phyloP scores from a whole-genome alignment of 306 rosid genomes.

The Vigna trinervia region DNA sequence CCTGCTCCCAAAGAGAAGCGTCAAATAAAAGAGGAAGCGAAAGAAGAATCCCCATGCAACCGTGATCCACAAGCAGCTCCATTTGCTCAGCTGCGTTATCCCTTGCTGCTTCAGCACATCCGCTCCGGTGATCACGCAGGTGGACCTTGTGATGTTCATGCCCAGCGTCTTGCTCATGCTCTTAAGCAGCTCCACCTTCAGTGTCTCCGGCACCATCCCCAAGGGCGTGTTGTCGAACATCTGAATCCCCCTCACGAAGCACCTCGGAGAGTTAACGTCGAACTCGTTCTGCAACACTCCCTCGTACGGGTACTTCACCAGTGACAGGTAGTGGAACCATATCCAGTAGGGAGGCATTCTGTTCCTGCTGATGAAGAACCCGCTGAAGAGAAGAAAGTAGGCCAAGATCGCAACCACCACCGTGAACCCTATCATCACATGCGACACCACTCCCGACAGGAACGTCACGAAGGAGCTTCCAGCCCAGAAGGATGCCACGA shows the following conservation, averaged over 20 bases:
- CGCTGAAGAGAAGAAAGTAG: constrained; percentile 83
- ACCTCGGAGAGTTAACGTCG: constrained; percentile 43
- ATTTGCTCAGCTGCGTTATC: constrained; percentile 68
- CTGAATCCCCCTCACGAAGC: constrained; percentile 81
- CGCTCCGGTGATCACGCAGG: constrained; percentile 77
- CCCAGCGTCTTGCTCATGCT: constrained; percentile 75
- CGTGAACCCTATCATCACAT: constrained; percentile 86
- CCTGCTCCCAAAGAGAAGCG: constrained; percentile 73
- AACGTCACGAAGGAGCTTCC: constrained; percentile 92
- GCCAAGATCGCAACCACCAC: constrained; percentile 90
- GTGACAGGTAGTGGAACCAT: constrained; percentile 87
- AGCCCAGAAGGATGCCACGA: constrained; percentile 76
- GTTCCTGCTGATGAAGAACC: constrained; percentile 79
- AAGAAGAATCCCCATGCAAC: constrained; percentile 88
- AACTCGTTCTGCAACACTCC: constrained; percentile 86
- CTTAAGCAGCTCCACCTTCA: constrained; percentile 66
- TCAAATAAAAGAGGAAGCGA: constrained; percentile 74
- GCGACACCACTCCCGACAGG: constrained; percentile 76
- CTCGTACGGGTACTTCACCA: constrained; percentile 92
- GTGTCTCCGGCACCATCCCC: constrained; percentile 46
- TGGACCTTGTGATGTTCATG: constrained; percentile 55
- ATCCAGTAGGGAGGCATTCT: constrained; percentile 83
- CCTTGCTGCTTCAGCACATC: constrained; percentile 81
- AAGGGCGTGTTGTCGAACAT: constrained; percentile 83
- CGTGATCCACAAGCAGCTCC: constrained; percentile 80